These are phyloP conservation scores for Irpex sp. DNA, from an alignment of 1,284 basidiomycete species.

Conservation along the genomic window DNA sequence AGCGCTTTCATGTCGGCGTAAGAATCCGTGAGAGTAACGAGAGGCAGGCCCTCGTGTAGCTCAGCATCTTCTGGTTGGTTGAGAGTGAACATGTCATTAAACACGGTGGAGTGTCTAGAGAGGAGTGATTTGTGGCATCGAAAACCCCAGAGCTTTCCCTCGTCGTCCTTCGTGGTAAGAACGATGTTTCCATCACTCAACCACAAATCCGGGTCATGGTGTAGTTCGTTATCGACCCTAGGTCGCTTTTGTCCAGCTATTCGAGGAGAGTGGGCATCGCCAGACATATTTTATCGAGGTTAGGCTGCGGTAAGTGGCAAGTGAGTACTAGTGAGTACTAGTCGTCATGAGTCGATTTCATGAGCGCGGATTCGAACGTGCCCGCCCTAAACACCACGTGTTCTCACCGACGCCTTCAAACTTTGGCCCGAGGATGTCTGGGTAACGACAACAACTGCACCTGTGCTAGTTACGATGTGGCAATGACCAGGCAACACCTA, in stretches of 20 bases:
- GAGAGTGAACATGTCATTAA: constrained; percentile 2
- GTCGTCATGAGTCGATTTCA: too few species aligned
- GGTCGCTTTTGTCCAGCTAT: neutral
- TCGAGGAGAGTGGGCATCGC: neutral
- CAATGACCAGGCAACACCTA: too few species aligned
- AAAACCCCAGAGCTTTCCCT: constrained; percentile 1
- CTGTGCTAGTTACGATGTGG: too few species aligned
- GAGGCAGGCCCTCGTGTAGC: neutral
- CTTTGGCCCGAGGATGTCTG: too few species aligned
- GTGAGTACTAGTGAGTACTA: too few species aligned
- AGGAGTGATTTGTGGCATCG: constrained; percentile 11
- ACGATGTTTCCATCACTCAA: constrained; percentile 15
- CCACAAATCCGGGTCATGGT: constrained; percentile 10
- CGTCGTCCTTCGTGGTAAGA: neutral
- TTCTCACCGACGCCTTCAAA: too few species aligned
- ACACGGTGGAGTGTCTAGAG: constrained; percentile 1
- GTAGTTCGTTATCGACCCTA: neutral
- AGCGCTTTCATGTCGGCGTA: neutral
- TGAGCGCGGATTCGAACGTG: neutral
- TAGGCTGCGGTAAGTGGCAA: too few species aligned
- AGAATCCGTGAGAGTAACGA: neutral
- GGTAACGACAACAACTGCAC: too few species aligned
- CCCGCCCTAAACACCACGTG: neutral
- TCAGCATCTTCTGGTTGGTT: neutral
- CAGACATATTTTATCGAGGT: neutral